phyloP scores from a whole-genome alignment of 768 basidiomycete species.

The Crepidotus variabilis region DNA sequence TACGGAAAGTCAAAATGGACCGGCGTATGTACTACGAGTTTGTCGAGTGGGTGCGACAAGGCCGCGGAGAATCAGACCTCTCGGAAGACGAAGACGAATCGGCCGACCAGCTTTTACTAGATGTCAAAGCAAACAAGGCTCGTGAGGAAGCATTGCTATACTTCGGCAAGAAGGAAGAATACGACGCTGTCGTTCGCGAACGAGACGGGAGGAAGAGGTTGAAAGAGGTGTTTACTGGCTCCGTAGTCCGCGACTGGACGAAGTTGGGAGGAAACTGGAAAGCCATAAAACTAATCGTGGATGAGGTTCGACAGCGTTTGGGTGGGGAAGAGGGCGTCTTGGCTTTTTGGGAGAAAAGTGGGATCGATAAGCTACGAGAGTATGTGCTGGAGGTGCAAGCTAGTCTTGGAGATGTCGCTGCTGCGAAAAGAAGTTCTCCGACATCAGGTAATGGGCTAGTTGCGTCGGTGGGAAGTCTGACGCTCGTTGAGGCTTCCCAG shows the following conservation, averaged over 20 bases:
- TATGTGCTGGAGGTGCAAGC: conserved; percentile 34
- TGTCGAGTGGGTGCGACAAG: conserved; percentile 39
- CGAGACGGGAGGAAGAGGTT: conserved; percentile 26
- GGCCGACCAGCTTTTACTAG: conserved; percentile 8
- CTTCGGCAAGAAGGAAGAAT: conserved; percentile 50
- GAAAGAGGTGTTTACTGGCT: conserved; percentile 47
- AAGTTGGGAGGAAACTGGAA: conserved; percentile 38
- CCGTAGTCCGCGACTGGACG: conserved; percentile 51
- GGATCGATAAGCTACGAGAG: conserved; percentile 33
- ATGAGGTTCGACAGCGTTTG: conserved; percentile 38
- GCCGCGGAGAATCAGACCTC: neutral
- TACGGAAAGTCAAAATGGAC: conserved; percentile 39
- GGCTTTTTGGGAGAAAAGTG: conserved; percentile 31
- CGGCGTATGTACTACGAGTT: conserved; percentile 62
- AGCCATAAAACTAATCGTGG: conserved; percentile 50
- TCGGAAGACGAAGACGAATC: neutral
- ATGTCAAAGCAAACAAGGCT: conserved; percentile 19
- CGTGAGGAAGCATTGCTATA: conserved; percentile 44
- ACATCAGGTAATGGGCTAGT: conserved; percentile 3
- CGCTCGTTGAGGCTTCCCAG: too few relatives aligned
- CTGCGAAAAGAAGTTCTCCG: neutral
- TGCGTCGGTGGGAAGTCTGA: too few relatives aligned
- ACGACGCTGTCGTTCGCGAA: conserved; percentile 31
- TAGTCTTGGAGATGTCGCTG: conserved; percentile 20
- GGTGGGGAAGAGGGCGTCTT: conserved; percentile 46